Evolutionary conservation across 441 rosid genomes (phyloP).

Genomic region (Jatropha podagrica): DNA sequence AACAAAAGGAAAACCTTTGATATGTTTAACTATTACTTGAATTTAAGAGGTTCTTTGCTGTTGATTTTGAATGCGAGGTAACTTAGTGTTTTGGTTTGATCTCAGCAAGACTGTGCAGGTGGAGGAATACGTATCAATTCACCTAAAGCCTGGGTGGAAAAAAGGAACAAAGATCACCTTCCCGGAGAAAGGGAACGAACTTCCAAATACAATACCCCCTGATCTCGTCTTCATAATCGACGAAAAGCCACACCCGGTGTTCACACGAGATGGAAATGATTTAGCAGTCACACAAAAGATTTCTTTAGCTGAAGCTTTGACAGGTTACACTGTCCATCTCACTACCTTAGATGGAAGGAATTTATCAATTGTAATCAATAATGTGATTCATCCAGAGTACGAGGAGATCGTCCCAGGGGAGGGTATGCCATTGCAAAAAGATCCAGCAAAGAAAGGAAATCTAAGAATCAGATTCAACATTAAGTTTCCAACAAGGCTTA

Average conservation of each 20-base stretch:
- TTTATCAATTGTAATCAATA: slow-evolving; percentile 53
- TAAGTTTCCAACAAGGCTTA: slow-evolving; percentile 64
- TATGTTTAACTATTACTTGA: neutral
- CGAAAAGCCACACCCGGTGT: slow-evolving; percentile 79
- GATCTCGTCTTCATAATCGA: slow-evolving; percentile 77
- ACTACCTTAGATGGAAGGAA: slow-evolving; percentile 71
- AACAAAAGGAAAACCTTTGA: neutral
- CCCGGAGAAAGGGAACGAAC: slow-evolving; percentile 85
- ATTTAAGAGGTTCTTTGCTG: neutral
- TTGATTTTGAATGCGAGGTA: neutral
- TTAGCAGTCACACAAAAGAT: slow-evolving; percentile 58
- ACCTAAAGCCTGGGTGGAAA: slow-evolving; percentile 91
- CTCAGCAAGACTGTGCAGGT: slow-evolving; percentile 63
- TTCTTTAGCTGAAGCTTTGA: slow-evolving; percentile 67
- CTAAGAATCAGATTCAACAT: slow-evolving; percentile 64
- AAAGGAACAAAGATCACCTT: slow-evolving; percentile 88
- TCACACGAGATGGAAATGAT: slow-evolving; percentile 76
- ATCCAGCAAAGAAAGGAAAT: slow-evolving; percentile 59
- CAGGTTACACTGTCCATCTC: slow-evolving; percentile 63
- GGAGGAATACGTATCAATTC: slow-evolving; percentile 71
- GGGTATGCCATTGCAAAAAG: slow-evolving; percentile 79
- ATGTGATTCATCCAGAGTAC: slow-evolving; percentile 61
- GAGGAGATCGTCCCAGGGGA: slow-evolving; percentile 73
- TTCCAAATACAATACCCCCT: slow-evolving; percentile 55
- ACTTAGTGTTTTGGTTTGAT: neutral